Evolutionary conservation across 257 asterid genomes (phyloP).

Genomic region (Oldenlandia corymbosa): DNA sequence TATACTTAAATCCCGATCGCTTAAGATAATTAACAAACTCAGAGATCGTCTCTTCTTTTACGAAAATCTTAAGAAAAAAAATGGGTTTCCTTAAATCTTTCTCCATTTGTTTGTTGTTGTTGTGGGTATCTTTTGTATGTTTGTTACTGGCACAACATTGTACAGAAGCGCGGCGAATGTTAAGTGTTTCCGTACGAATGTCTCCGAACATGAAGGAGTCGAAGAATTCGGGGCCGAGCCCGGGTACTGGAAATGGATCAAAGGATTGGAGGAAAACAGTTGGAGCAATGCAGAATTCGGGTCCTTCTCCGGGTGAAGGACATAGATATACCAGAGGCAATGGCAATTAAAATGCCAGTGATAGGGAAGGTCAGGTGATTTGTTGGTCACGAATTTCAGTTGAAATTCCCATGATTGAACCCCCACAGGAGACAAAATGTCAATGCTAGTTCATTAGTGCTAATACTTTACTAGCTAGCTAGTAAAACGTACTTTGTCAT

Average conservation of each 20-base stretch:
- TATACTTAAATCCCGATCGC: too few species aligned
- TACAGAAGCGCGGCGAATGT: slow-evolving; percentile 11
- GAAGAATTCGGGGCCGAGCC: slow-evolving; percentile 24
- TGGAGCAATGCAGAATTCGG: slow-evolving; percentile 14
- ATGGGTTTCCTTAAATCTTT: slow-evolving; percentile 1
- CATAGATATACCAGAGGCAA: background rate
- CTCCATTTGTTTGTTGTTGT: background rate
- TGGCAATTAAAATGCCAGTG: background rate
- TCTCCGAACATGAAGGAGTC: background rate
- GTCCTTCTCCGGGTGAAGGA: slow-evolving; percentile 30
- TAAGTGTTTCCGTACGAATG: background rate
- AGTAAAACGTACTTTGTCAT: too few species aligned
- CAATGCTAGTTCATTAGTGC: too few species aligned
- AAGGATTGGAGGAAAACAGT: background rate
- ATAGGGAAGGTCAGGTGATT: too few species aligned
- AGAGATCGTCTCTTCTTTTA: too few species aligned
- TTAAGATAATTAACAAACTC: too few species aligned
- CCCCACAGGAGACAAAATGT: too few species aligned
- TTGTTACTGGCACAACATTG: background rate
- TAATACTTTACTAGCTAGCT: too few species aligned
- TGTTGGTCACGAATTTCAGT: too few species aligned
- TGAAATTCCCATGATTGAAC: too few species aligned
- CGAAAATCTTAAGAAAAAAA: background rate
- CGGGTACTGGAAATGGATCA: slow-evolving; percentile 17
- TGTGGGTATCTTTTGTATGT: slow-evolving; percentile 7